phyloP scores from a whole-genome alignment of 257 asterid species.

The Cynanchum wilfordii region DNA sequence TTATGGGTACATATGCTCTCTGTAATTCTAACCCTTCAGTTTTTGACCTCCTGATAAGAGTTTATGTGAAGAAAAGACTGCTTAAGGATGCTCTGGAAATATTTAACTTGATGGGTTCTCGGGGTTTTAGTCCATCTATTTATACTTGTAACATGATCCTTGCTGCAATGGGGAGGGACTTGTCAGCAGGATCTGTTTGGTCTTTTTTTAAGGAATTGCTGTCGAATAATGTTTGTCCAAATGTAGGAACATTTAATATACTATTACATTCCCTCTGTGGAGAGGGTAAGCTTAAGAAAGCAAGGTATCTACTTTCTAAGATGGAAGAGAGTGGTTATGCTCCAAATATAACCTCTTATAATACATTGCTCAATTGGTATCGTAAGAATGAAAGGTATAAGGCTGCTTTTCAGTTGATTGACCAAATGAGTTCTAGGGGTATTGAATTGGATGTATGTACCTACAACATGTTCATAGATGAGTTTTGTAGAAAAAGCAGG shows the following conservation, averaged over 20 bases:
- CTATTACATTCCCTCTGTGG: slow-evolving; percentile 62
- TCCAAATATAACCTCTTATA: slow-evolving; percentile 77
- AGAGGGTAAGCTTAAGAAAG: slow-evolving; percentile 66
- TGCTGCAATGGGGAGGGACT: slow-evolving; percentile 41
- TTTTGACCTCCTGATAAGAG: slow-evolving; percentile 79
- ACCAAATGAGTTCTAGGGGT: slow-evolving; percentile 72
- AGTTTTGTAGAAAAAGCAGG: slow-evolving; percentile 57
- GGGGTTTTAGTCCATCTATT: slow-evolving; percentile 66
- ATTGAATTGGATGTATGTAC: slow-evolving; percentile 70
- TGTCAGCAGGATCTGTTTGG: slow-evolving; percentile 51
- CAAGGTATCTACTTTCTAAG: slow-evolving; percentile 51
- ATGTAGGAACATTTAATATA: slow-evolving; percentile 66
- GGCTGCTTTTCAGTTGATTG: slow-evolving; percentile 60
- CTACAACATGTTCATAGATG: slow-evolving; percentile 67
- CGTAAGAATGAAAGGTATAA: slow-evolving; percentile 74
- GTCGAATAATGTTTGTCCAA: slow-evolving; percentile 52
- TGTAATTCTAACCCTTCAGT: slow-evolving; percentile 90
- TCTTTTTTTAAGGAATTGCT: slow-evolving; percentile 67
- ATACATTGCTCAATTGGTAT: slow-evolving; percentile 74
- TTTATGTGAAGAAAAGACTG: slow-evolving; percentile 47
- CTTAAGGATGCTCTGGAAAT: slow-evolving; percentile 48
- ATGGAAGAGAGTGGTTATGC: slow-evolving; percentile 92
- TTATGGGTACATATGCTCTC: slow-evolving; percentile 70
- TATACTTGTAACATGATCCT: slow-evolving; percentile 78
- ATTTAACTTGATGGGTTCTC: slow-evolving; percentile 52